phyloP scores from a whole-genome alignment of 1,284 basidiomycete genomes.

The Ceratobasidium sp. region DNA sequence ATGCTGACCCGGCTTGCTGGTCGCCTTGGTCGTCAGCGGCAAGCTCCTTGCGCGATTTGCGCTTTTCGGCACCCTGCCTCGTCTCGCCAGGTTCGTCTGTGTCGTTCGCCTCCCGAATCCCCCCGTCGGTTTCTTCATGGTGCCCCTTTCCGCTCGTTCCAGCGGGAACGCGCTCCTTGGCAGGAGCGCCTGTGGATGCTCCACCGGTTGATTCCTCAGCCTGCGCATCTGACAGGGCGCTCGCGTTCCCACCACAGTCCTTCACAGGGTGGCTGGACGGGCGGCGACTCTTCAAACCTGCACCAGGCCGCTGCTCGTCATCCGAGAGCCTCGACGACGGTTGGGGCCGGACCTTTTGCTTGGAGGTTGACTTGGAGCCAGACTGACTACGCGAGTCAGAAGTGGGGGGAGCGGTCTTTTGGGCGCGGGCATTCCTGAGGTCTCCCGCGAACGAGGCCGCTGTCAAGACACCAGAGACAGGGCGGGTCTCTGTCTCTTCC shows the following conservation, averaged over 20 bases:
- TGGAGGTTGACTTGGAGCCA: neutral
- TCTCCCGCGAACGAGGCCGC: neutral
- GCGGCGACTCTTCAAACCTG: neutral
- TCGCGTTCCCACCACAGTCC: neutral
- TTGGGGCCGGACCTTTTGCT: neutral
- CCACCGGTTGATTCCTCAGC: too few relatives aligned
- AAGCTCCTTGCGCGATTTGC: neutral
- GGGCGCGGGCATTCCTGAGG: neutral
- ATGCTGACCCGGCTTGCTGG: neutral
- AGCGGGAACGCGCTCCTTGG: too few relatives aligned
- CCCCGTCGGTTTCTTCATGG: too few relatives aligned
- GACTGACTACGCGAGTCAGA: neutral
- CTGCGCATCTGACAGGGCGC: too few relatives aligned
- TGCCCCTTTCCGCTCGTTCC: too few relatives aligned
- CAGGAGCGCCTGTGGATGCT: too few relatives aligned
- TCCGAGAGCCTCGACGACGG: neutral
- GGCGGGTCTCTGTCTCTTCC: neutral
- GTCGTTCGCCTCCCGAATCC: too few relatives aligned
- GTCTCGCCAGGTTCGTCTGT: neutral
- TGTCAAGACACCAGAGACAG: neutral
- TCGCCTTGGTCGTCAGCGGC: neutral
- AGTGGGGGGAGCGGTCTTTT: neutral
- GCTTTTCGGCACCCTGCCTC: neutral
- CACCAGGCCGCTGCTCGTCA: neutral
- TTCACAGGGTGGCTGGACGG: neutral